These are phyloP conservation scores for Microbotryomycetes sp. DNA, from an alignment of 1,284 basidiomycete genomes.

Conservation along the genomic window DNA sequence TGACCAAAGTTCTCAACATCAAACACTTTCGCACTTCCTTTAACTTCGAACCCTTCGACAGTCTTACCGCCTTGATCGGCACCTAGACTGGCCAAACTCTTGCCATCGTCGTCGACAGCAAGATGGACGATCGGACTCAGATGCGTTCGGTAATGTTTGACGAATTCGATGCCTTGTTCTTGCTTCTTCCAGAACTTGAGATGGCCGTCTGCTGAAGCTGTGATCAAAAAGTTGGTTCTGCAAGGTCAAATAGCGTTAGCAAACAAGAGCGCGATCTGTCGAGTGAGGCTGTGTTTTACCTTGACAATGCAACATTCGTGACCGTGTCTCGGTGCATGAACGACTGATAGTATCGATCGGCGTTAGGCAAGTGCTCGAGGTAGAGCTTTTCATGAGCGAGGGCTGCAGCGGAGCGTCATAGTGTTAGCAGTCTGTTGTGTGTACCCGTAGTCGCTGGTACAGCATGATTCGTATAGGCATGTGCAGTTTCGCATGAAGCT, in stretches of 20 bases:
- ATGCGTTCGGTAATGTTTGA: slow-evolving; percentile 83
- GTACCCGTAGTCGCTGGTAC: slow-evolving; percentile 6
- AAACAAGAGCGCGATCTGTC: not conserved
- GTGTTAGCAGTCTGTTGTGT: slow-evolving; percentile 10
- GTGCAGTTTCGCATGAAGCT: too few species aligned
- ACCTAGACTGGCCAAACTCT: slow-evolving; percentile 69
- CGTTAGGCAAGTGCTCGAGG: slow-evolving; percentile 81
- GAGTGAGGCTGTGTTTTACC: not conserved
- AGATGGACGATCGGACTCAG: slow-evolving; percentile 71
- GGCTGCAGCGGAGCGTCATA: slow-evolving; percentile 43
- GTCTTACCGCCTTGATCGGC: slow-evolving; percentile 38
- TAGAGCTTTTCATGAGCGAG: slow-evolving; percentile 75
- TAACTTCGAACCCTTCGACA: slow-evolving; percentile 65
- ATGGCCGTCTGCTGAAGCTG: slow-evolving; percentile 90
- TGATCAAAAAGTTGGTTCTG: slow-evolving; percentile 88
- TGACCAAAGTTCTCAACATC: slow-evolving; percentile 94
- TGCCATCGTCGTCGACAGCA: slow-evolving; percentile 85
- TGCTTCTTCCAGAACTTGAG: slow-evolving; percentile 99
- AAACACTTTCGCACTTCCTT: slow-evolving; percentile 71
- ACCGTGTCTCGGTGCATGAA: slow-evolving; percentile 97
- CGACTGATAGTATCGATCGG: slow-evolving; percentile 91
- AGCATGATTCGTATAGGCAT: too few species aligned
- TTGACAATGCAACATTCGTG: slow-evolving; percentile 60
- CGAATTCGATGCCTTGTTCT: slow-evolving; percentile 81
- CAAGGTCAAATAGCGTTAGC: slow-evolving; percentile 14